Conservation (phyloP, 2,329 filamentous ascomycete genomes). For the Beauveria varroae region DNA sequence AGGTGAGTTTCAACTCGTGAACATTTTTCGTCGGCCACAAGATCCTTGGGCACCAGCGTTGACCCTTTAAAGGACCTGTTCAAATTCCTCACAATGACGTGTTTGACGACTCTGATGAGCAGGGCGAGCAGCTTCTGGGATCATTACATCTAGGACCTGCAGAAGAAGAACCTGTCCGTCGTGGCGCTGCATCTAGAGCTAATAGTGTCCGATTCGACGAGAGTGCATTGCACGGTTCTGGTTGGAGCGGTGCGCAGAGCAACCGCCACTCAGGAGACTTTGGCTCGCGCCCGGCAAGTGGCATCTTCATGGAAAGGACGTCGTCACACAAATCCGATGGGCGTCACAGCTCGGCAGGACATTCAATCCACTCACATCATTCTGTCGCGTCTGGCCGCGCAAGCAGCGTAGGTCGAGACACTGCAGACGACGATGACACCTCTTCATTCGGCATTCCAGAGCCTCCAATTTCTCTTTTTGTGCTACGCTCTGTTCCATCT, state of each 20-base stretch:
- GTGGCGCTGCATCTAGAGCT: slow-evolving; percentile 81
- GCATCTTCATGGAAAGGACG: slow-evolving; percentile 83
- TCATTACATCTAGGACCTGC: slow-evolving; percentile 72
- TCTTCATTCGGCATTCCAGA: slow-evolving; percentile 65
- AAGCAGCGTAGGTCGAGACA: slow-evolving; percentile 82
- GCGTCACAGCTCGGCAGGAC: slow-evolving; percentile 85
- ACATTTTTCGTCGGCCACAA: no score
- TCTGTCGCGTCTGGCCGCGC: slow-evolving; percentile 73
- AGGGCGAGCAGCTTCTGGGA: slow-evolving; percentile 70
- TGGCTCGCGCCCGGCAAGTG: slow-evolving; percentile 69
- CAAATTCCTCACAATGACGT: slow-evolving; percentile 75
- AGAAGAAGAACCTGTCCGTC: slow-evolving; percentile 77
- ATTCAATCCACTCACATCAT: slow-evolving; percentile 60
- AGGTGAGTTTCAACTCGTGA: slow-evolving; percentile 47
- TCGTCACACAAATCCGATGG: slow-evolving; percentile 95
- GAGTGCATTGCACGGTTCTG: slow-evolving; percentile 79
- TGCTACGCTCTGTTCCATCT: slow-evolving; percentile 81
- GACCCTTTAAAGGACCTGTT: slow-evolving; percentile 54
- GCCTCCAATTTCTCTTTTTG: slow-evolving; percentile 75
- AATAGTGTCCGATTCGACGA: slow-evolving; percentile 98
- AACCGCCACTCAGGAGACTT: slow-evolving; percentile 80
- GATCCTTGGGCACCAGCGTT: not conserved
- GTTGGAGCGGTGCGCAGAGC: slow-evolving; percentile 65
- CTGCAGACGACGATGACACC: slow-evolving; percentile 55
- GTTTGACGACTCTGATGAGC: slow-evolving; percentile 86